Evolutionary conservation across 495 filamentous ascomycete species (phyloP).

Genomic region (Penicillium pancosmium): DNA sequence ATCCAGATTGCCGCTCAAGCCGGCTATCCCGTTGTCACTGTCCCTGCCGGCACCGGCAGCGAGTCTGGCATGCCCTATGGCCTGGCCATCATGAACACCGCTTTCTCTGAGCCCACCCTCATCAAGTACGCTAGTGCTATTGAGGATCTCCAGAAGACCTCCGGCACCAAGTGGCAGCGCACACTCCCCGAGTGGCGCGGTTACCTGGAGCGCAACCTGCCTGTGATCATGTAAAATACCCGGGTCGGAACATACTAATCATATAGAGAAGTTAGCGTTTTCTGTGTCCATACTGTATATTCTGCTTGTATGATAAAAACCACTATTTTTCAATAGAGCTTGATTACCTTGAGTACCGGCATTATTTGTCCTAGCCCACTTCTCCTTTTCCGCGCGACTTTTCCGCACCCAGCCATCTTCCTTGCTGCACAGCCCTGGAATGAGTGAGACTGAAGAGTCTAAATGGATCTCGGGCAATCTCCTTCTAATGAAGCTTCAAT

Average conservation of each 20-base stretch:
- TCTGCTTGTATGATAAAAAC: conserved; percentile 2
- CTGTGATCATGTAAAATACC: conserved; percentile 40
- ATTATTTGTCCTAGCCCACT: no score
- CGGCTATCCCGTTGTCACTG: conserved; percentile 71
- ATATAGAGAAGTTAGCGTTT: neutral
- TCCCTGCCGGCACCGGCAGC: conserved; percentile 59
- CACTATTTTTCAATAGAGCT: neutral
- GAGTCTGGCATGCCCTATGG: conserved; percentile 71
- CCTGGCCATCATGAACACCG: conserved; percentile 65
- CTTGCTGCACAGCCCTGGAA: neutral
- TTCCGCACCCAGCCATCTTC: neutral
- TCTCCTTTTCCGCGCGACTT: neutral
- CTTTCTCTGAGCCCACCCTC: conserved; percentile 62
- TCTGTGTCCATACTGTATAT: conserved; percentile 8
- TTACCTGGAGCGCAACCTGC: conserved; percentile 53
- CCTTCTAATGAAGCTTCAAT: neutral
- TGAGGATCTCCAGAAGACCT: conserved; percentile 59
- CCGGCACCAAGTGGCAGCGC: conserved; percentile 41
- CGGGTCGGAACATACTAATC: neutral
- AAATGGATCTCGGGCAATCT: conserved; percentile 1
- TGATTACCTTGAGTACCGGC: no score
- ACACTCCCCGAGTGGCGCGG: conserved; percentile 56
- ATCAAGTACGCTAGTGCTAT: conserved; percentile 69
- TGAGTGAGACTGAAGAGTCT: neutral
- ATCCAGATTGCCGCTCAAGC: conserved; percentile 58